These are phyloP conservation scores for Kwoniella dejecticola DNA, from an alignment of 768 basidiomycete species.

Conservation along the genomic window DNA sequence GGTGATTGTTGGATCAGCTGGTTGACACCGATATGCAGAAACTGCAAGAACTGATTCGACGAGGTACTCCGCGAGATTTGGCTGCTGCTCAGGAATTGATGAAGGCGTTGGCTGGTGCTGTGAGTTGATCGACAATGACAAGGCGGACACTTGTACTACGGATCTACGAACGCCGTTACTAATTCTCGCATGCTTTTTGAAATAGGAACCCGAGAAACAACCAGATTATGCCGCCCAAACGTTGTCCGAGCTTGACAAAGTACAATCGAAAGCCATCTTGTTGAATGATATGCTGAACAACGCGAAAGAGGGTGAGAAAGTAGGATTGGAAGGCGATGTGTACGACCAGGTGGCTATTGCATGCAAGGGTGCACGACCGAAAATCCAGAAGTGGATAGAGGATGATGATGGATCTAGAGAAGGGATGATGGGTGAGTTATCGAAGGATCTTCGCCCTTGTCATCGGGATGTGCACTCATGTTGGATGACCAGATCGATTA, in stretches of 20 bases:
- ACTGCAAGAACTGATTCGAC: conserved; percentile 94
- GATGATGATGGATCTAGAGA: conserved; percentile 63
- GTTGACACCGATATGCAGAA: conserved; percentile 59
- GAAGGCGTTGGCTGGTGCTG: conserved; percentile 89
- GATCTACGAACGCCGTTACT: neutral
- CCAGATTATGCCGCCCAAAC: conserved; percentile 92
- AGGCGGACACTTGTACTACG: neutral
- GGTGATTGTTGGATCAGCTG: neutral
- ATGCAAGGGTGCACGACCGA: conserved; percentile 78
- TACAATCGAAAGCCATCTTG: conserved; percentile 93
- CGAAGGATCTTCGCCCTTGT: neutral
- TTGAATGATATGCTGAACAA: conserved; percentile 97
- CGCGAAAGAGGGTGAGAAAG: conserved; percentile 76
- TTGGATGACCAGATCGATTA: conserved; percentile 68
- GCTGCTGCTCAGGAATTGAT: conserved; percentile 95
- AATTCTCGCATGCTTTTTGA: neutral
- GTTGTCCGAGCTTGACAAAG: conserved; percentile 83
- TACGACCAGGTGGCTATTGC: conserved; percentile 94
- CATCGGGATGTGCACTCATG: neutral
- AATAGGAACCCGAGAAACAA: conserved; percentile 80
- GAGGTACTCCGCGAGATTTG: conserved; percentile 93
- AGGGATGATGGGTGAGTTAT: conserved; percentile 74
- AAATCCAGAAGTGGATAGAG: conserved; percentile 96
- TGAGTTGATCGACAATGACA: conserved; percentile 51
- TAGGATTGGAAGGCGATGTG: conserved; percentile 78